Percentiles rank a stretch among this genome's conserved stretches.
Evolutionary conservation across 805 yeast species (phyloP).

Genomic region (Suhomyces sp.): DNA sequence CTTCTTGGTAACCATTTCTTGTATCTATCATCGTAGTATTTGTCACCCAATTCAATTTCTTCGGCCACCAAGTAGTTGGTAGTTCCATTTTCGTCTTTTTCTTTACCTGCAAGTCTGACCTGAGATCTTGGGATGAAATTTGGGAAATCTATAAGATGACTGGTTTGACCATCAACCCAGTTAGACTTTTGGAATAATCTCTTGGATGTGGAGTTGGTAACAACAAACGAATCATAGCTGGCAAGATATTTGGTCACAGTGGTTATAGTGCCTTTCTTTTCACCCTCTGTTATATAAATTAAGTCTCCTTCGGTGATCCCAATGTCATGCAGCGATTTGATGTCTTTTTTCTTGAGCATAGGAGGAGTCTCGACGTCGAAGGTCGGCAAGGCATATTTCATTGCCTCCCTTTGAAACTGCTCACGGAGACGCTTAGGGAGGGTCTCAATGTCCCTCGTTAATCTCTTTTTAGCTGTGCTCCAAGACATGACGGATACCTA

Average conservation of each 20-base stretch:
- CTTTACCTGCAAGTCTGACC: constrained; percentile 74
- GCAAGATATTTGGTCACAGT: constrained; percentile 57
- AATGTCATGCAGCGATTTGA: constrained; percentile 48
- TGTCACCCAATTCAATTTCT: constrained; percentile 62
- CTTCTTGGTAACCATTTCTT: constrained; percentile 75
- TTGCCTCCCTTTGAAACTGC: constrained; percentile 17
- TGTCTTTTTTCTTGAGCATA: constrained; percentile 22
- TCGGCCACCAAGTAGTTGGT: constrained; percentile 76
- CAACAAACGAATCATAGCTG: constrained; percentile 59
- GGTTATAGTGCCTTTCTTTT: constrained; percentile 70
- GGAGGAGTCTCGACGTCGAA: constrained; percentile 21
- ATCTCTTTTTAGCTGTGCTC: constrained; percentile 32
- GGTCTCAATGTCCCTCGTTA: constrained; percentile 33
- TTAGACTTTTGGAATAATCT: constrained; percentile 66
- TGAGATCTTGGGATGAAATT: constrained; percentile 55
- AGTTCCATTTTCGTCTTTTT: constrained; percentile 62
- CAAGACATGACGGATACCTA: constrained; percentile 25
- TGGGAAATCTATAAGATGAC: constrained; percentile 72
- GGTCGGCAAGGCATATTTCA: constrained; percentile 33
- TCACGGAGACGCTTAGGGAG: constrained; percentile 32
- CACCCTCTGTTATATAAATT: constrained; percentile 70
- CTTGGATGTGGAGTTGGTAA: constrained; percentile 67
- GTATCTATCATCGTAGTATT: constrained; percentile 71
- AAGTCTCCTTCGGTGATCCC: constrained; percentile 72
- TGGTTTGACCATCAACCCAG: constrained; percentile 70